Conservation (phyloP, 1,139 yeast genomes). For the Debaryomyces sp. region DNA sequence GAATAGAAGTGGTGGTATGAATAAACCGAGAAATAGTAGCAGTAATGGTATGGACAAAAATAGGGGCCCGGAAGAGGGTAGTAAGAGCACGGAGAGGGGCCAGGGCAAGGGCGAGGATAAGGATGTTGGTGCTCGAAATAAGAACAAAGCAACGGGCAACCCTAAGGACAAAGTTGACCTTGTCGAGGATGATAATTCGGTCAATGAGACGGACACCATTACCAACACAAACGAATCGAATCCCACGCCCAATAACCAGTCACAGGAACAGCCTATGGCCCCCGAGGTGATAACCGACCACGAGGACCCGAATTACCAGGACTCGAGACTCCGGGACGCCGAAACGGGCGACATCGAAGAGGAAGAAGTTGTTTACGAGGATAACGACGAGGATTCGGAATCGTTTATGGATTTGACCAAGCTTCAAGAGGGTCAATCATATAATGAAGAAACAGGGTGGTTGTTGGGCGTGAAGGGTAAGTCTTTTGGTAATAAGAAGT, state of each 20-base stretch:
- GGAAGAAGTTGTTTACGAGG: constrained; percentile 17
- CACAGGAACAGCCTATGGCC: neutral
- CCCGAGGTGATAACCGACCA: neutral
- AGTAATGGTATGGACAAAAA: constrained; percentile 1
- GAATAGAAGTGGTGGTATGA: constrained; percentile 1
- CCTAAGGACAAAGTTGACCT: constrained; percentile 28
- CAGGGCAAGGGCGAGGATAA: neutral
- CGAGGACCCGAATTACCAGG: constrained; percentile 1
- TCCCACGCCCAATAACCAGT: constrained; percentile 15
- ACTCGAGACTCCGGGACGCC: constrained; percentile 7
- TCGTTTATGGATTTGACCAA: constrained; percentile 55
- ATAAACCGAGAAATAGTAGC: constrained; percentile 9
- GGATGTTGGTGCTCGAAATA: neutral
- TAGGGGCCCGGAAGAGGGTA: neutral
- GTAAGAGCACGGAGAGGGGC: constrained; percentile 3
- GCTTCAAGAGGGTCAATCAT: constrained; percentile 71
- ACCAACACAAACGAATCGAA: constrained; percentile 43
- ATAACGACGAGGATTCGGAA: constrained; percentile 20
- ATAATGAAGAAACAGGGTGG: constrained; percentile 59
- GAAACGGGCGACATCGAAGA: constrained; percentile 20
- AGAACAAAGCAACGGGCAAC: constrained; percentile 6
- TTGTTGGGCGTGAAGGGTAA: constrained; percentile 54
- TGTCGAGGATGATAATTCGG: constrained; percentile 44
- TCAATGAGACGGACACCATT: constrained; percentile 48
- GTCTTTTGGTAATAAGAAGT: constrained; percentile 60